phyloP scores from a whole-genome alignment of 352 stramenopile species.

The Phytophthora pini region DNA sequence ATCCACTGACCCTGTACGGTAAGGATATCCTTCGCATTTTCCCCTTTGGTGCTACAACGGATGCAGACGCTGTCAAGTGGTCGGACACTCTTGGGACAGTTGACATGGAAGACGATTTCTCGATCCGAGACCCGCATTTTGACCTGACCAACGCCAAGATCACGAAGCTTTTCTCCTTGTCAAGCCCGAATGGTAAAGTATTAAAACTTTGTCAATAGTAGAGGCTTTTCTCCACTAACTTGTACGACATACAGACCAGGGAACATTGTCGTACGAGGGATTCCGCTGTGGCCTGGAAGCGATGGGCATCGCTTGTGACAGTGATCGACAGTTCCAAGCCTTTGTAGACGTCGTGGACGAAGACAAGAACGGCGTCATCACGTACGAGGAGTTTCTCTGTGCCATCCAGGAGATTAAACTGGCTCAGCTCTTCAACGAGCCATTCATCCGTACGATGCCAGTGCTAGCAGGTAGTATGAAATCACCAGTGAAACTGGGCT shows the following conservation, averaged over 20 bases:
- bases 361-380: conserved; percentile 78
- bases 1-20: conserved; percentile 55
- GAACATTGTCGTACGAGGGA: conserved; percentile 66
- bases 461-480: conserved; percentile 35
- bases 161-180: conserved; percentile 58
- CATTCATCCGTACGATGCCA: conserved; percentile 52
- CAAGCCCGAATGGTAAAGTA: conserved; percentile 49
- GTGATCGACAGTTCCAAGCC: conserved; percentile 62
- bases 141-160: conserved; percentile 33
- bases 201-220: too few species aligned
- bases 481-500: conserved; percentile 42
- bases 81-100: conserved; percentile 20
- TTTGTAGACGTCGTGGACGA: conserved; percentile 84
- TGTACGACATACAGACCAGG: conserved; percentile 32
- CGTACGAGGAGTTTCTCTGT: conserved; percentile 82
- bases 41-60: conserved; percentile 56
- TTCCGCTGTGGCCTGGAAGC: conserved; percentile 69
- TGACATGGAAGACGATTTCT: conserved; percentile 24
- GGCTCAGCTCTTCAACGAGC: conserved; percentile 76
- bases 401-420: conserved; percentile 90
- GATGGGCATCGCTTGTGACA: conserved; percentile 71
- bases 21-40: conserved; percentile 62
- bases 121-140: conserved; percentile 30
- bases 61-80: conserved; percentile 54
- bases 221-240: too few species aligned